Evolutionary conservation across 176 grass and related monocot genomes (phyloP).

Genomic region (Oryza glaberrima): DNA sequence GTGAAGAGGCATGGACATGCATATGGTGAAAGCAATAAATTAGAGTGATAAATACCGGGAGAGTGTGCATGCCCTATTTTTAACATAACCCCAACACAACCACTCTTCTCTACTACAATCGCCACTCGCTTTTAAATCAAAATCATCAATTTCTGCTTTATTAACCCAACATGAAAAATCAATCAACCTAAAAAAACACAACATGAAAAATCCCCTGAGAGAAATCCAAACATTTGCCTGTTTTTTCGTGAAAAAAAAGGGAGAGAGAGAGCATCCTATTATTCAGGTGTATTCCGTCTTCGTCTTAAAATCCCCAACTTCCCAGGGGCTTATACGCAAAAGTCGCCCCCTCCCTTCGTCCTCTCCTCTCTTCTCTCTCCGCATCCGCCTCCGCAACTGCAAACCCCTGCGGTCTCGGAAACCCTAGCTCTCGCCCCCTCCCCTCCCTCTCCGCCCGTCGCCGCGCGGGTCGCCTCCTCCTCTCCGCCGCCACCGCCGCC

Average conservation of each 20-base stretch:
- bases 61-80: no score
- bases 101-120: no score
- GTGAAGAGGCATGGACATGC: no score
- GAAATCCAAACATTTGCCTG: no score
- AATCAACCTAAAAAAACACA: neutral
- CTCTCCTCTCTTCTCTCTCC: neutral
- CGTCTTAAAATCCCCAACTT: neutral
- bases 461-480: neutral
- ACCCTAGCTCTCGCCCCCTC: conserved; percentile 41
- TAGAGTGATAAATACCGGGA: no score
- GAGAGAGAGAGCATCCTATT: neutral
- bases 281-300: neutral
- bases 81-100: no score
- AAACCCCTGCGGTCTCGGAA: conserved; percentile 37
- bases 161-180: neutral
- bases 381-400: conserved; percentile 7
- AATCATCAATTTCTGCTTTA: neutral
- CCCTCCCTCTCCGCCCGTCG: neutral
- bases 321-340: conserved; percentile 13
- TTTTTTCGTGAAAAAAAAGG: neutral
- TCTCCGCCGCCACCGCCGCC: neutral
- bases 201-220: neutral
- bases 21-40: no score
- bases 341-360: neutral
- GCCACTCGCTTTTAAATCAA: no score